Evolutionary conservation across 148 eudicot species (phyloP).

Genomic region (Chenopodium quinoa): DNA sequence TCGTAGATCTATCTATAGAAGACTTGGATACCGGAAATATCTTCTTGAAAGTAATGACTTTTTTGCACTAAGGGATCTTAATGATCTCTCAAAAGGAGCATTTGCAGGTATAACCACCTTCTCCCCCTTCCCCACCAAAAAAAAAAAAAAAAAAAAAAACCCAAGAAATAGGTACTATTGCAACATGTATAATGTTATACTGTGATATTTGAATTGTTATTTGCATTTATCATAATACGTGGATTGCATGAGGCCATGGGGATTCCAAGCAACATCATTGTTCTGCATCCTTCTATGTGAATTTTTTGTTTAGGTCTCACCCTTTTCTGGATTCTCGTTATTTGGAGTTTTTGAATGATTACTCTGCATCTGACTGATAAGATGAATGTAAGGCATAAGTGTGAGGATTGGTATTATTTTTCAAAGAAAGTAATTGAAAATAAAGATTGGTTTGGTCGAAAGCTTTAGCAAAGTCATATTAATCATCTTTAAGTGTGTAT

Average conservation of each 20-base stretch:
- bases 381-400: not conserved
- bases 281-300: not conserved
- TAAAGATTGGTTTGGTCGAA: not conserved
- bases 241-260: not conserved
- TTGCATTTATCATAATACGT: not conserved
- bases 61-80: conserved; percentile 87
- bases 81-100: conserved; percentile 88
- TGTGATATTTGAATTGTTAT: not conserved
- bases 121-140: too few relatives aligned
- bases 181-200: not conserved
- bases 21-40: conserved; percentile 88
- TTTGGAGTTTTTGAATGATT: too few relatives aligned
- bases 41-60: conserved; percentile 91
- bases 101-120: conserved; percentile 68
- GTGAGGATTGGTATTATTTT: not conserved
- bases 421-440: too few relatives aligned
- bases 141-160: too few relatives aligned
- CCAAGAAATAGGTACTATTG: not conserved
- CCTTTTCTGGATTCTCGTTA: not conserved
- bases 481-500: not conserved
- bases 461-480: not conserved
- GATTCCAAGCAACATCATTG: not conserved
- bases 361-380: not conserved
- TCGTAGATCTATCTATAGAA: conserved; percentile 72
- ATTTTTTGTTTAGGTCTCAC: not conserved